Conservation (phyloP, 1,284 basidiomycete genomes). For the Ceratobasidium sp. region DNA sequence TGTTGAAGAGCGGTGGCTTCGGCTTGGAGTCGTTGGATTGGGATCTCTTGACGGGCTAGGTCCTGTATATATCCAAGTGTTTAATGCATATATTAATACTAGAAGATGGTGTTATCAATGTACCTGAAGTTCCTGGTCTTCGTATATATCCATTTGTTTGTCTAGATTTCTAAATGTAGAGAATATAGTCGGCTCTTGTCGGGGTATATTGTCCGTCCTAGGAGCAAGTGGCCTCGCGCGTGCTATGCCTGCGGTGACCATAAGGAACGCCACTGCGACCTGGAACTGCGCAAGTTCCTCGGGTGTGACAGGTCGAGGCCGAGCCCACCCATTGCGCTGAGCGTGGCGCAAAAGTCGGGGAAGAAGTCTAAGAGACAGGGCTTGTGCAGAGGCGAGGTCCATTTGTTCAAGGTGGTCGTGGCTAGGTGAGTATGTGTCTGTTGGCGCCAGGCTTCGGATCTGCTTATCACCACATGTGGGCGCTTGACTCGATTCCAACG, state of each 20-base stretch:
- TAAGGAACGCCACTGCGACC: slow-evolving; percentile 10
- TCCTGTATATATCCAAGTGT: slow-evolving; percentile 48
- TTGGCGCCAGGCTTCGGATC: slow-evolving; percentile 9
- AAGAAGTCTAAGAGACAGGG: slow-evolving; percentile 8
- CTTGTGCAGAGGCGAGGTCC: slow-evolving; percentile 32
- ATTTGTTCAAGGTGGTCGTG: slow-evolving; percentile 1
- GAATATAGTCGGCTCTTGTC: slow-evolving; percentile 2
- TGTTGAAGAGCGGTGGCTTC: slow-evolving; percentile 49
- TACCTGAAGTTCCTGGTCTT: slow-evolving; percentile 50
- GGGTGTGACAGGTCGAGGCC: background rate
- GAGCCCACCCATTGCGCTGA: slow-evolving; percentile 19
- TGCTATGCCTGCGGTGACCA: slow-evolving; percentile 10
- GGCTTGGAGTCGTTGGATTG: slow-evolving; percentile 50
- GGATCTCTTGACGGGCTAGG: slow-evolving; percentile 52
- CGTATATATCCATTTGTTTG: slow-evolving; percentile 51
- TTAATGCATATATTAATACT: background rate
- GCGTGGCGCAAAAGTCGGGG: slow-evolving; percentile 12
- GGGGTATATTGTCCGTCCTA: background rate
- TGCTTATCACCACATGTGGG: background rate
- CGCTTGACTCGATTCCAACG: slow-evolving; percentile 11
- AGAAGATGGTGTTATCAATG: background rate
- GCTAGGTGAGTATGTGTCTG: background rate
- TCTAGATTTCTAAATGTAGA: slow-evolving; percentile 48
- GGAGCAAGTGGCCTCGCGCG: background rate
- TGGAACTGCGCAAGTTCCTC: slow-evolving; percentile 17